Base-by-base conservation (phyloP, 805 yeast genomes). In the Kluyveromyces aestuarii region DNA sequence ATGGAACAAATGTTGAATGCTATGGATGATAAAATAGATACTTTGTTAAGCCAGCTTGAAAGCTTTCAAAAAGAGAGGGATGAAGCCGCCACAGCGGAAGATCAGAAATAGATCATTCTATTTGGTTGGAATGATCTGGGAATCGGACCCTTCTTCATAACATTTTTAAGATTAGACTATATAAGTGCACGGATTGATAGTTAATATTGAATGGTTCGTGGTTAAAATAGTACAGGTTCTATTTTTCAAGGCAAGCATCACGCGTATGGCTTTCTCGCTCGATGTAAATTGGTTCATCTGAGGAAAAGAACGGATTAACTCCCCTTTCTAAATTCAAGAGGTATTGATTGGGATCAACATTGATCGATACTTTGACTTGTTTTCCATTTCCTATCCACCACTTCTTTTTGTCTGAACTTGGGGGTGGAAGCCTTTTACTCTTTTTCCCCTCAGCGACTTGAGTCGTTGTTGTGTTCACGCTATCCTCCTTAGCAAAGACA, bases 351-450 rank as follows among this genome's bases (percentile, higher is more conserved):
- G 64, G 50, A 40, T 70, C 69, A 7, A 67, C 57, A 44, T 67
- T 66, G 17, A 85, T 72, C 8, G 62, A 62, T 2, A 91, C 84
- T 59, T 83, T 87, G 2, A 90, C 89, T 11, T 82, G 76, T 50
- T 75, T 73, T 0, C 93, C 91, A 10, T 82, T 82, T 13, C 84
- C 82, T 16, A 87, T 72, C 99, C 99, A 93, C 99, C 99, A 93
- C 64, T 87, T 87, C 19, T 75, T 70, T 13, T 72, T 66, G 48
- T 87, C 96, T 0, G 93, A 79, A 50, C 95, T 84, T 14, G 99
- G 99, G 1, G 96, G 87, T 5, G 97, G 96, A 47, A 90, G 71
- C 8, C 61, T 60, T 37, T 57, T 64, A 10, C 60, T 57, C 35
- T 56, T 56, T 19, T 58, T 56, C 1, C 55, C 47, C 17, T 50